Evolutionary conservation across 1,139 yeast species (phyloP), one percentile per base, ranked within the genome.

Genomic region (Pichia sp.): DNA sequence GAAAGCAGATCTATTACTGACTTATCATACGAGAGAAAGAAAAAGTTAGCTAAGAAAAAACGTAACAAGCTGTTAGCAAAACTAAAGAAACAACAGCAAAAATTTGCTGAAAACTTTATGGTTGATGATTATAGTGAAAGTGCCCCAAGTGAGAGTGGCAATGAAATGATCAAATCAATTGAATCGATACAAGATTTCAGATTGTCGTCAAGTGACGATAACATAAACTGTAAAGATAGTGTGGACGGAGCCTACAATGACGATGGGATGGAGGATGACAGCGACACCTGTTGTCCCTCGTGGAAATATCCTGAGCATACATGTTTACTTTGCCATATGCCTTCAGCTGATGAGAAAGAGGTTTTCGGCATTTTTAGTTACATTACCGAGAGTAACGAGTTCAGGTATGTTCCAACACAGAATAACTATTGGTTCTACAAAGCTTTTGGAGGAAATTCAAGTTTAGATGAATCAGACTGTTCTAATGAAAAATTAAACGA

Each of bases 261-360:
- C 23, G 68, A 62, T 8, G 64, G 56, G 16, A 61, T 64, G 45
- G 63, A 62, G 11, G 61, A 56, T 38, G 61, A 57, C 8, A 68
- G 65, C 30, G 62, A 57, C 15, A 61, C 60, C 4, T 42, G 30
- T 6, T 47, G 47, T 15, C 50, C 51, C 29, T 75, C 7, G 15
- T 88, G 95, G 95, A 73, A 73, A 43, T 90, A 81, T 63, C 96
- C 96, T 0, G 87, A 84, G 45, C 85, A 85, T 43, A 87, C 84
- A 58, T 93, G 99, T 67, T 85, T 92, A 44, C 76, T 93, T 34
- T 93, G 99, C 68, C 95, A 92, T 62, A 90, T 89, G 81, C 85
- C 90, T 0, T 78, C 84, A 3, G 81, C 79, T 29, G 51, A 57
- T 44, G 79, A 80, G 50, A 80, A 81, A 29, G 90, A 88, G 10